Base-by-base conservation (phyloP, 2,329 filamentous ascomycete species). In the Cadophora malorum region DNA sequence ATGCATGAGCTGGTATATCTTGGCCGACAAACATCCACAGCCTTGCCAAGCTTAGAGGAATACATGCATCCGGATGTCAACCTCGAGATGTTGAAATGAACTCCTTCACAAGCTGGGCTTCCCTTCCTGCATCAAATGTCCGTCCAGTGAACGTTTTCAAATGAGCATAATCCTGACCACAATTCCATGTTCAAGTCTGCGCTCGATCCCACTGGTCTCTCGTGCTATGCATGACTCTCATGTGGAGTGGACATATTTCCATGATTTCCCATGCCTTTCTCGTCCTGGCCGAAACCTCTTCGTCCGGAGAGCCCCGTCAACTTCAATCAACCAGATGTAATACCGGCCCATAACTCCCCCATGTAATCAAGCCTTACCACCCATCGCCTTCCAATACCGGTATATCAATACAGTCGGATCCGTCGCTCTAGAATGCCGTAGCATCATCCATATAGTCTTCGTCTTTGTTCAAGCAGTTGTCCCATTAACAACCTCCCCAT, bases 401-500 rank as follows among this genome's bases (percentile, higher is more conserved):
- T 28, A 28, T 28, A 28, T 28, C 28, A 28, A 28, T 3, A 28
- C 28, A 28, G 28, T 28, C 28, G 3, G 28, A 28, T 28, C 28
- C 5, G 28, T 28, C 28, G 28, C 5, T 28, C 28, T 58, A 25
- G 16, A 1, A 10, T 31, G 10, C 47, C 19, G 49, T 62, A n/a
- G 28, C 49, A 50, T 64, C 50, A 14, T 38, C 59, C 21, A 53
- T 23, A 10, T 41, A n/a, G 6, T 50, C n/a, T 3, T 45, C 38
- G 45, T 28, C 28, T 28, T 28, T 28, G 28, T 66, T 78, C 74
- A 78, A 68, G 71, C 73, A 25, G 63, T 72, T n/a, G 73, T 75
- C 14, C 76, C 77, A 64, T n/a, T 74, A 23, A 78, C 76, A 56
- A 75, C 70, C 67, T 76, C 75, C 3, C 74, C 75, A n/a, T 69